Base-by-base conservation (phyloP, 768 basidiomycete species). In the Boletus patriciae region DNA sequence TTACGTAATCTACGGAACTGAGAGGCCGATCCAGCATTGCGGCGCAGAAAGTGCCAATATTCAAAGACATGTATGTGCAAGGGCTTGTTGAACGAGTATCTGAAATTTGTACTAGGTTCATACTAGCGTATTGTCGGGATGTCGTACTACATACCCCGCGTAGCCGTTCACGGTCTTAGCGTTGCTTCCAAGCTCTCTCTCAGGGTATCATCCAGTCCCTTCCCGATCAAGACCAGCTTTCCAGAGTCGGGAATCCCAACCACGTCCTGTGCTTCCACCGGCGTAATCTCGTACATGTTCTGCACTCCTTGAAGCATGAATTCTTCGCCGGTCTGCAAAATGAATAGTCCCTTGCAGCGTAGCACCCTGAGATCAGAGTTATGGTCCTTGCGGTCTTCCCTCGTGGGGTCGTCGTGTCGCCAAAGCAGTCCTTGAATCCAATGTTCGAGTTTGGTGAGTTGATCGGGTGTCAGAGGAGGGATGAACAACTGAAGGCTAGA, bases 291-390 rank as follows among this genome's bases (percentile, higher is more conserved):
- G 68, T 95, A 99, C 71, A 98, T 80, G 62, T 77, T 92, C 61
- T 92, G 78, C 13, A 99, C 97, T 3, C 95, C 97, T 68, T 99
- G 97, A 44, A 99, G 73, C 51, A 98, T 83, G 62, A 86, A 81
- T 54, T 82, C 78, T 50, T 80, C 76, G 3, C 88, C 88, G 0
- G 74, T 71, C 3, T 77, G 70, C 11, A 77, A 74, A 18, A 70
- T 70, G 60, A 96, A 85, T 19, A 94, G 77, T 9, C 95, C 96
- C 69, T 99, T 98, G 65, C 92, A 92, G 16, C 97, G 84, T 19
- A 99, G 74, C 6, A 97, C 80, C 52, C 85, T 82, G 40, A 92
- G 63, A 21, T 61, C 34, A 7, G 44, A 65, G 38, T 11, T 53
- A 21, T 41, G 31, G 13, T 59, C 41, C 36, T 59, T 64, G 12